Conservation (phyloP, 306 rosid genomes). For the Corylus avellana region DNA sequence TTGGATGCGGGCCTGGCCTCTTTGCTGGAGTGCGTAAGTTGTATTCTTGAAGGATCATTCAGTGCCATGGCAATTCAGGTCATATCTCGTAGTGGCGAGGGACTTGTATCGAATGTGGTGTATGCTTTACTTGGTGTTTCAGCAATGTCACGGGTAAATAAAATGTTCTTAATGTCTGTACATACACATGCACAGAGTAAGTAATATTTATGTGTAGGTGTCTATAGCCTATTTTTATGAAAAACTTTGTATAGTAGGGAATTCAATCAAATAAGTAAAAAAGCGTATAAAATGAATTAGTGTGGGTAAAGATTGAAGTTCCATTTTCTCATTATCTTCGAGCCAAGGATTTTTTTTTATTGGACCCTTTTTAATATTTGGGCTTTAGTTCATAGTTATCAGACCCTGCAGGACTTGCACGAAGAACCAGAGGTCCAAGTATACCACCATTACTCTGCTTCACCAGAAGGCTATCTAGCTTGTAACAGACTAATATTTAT, state of each 20-base stretch:
- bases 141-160: slow-evolving; percentile 92
- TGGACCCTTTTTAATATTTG: neutral
- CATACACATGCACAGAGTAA: neutral
- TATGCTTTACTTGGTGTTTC: slow-evolving; percentile 98
- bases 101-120: slow-evolving; percentile 87
- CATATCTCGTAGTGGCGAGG: slow-evolving; percentile 89
- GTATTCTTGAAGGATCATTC: slow-evolving; percentile 67
- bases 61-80: slow-evolving; percentile 63
- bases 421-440: neutral
- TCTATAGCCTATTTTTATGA: neutral
- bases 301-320: neutral
- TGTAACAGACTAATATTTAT: neutral
- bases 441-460: neutral
- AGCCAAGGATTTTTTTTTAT: neutral
- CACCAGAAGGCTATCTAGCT: neutral
- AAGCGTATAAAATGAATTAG: neutral
- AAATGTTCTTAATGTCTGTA: neutral
- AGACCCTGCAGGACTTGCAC: neutral
- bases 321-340: neutral
- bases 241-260: neutral
- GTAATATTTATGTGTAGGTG: neutral
- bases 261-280: neutral
- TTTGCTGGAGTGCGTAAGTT: slow-evolving; percentile 57
- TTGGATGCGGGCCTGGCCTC: slow-evolving; percentile 78
- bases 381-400: too few relatives aligned